Base-by-base conservation (phyloP, 352 stramenopile genomes). In the Phytopythium boreale region DNA sequence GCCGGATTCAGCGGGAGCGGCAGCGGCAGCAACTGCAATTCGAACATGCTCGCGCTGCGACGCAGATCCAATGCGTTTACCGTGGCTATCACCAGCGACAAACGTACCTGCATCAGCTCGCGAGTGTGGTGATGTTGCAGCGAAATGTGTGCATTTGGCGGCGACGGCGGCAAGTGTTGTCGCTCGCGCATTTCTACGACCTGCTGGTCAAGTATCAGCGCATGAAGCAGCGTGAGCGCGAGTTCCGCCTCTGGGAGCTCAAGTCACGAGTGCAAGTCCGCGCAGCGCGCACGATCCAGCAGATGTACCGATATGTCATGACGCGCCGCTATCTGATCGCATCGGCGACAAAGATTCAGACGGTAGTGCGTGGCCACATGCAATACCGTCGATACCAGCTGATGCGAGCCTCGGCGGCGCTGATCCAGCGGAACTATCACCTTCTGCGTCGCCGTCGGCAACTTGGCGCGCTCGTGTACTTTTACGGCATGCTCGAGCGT, bases 131-230 rank as follows among this genome's bases (percentile, higher is more conserved):
- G 7, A 14, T 67, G 20, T 26, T 87, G 15, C 76, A 87, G 69
- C 71, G 71, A 39, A 87, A 76, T 64, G 51, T 76, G 39, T 71
- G 74, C 15, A 58, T 70, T 15, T 84, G 77, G 71, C 78, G 74
- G 62, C 63, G 66, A 10, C 71, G 64, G 26, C 63, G 66, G 8
- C 76, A 78, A 6, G 24, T 87, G 36, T 63, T 27, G 29, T 74
- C 61, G 34, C 51, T 87, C 37, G 67, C 60, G 37, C 59, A 66
- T 9, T 82, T 81, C 36, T 69, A 84, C 61, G 70, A 69, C 5
- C 64, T 79, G 66, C 26, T 80, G 19, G 70, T 74, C 41, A 72
- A 22, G 22, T 86, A 82, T 50, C 64, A 71, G 29, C 51, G 47
- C 44, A 82, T 77, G 68, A 64, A 60, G 50, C 64, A 63, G 19